phyloP scores from a whole-genome alignment of 305 asterid species.

The Fraxinus latifolia region DNA sequence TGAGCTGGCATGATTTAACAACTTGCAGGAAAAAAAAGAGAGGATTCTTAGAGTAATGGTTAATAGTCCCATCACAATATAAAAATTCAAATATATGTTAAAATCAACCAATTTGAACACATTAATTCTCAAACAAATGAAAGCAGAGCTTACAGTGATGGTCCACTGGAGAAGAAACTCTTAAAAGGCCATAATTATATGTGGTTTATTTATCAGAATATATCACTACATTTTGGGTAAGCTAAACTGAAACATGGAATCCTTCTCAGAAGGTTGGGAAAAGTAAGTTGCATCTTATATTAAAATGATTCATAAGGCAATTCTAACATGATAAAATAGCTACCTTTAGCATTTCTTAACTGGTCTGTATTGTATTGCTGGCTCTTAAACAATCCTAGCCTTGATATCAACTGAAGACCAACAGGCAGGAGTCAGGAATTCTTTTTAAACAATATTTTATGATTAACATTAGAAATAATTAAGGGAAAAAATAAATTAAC shows the following conservation, averaged over 20 bases:
- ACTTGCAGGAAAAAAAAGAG: slow-evolving; percentile 32
- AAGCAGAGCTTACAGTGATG: not conserved
- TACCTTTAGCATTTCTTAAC: slow-evolving; percentile 37
- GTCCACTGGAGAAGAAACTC: not conserved
- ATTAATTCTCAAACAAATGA: slow-evolving; percentile 5
- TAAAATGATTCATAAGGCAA: not conserved
- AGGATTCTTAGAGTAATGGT: not conserved
- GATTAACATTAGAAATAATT: not conserved
- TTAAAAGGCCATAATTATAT: slow-evolving; percentile 2
- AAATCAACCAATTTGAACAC: not conserved
- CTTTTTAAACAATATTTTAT: not conserved
- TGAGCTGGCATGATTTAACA: slow-evolving; percentile 41
- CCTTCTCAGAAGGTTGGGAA: not conserved
- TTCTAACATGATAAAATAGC: slow-evolving; percentile 12
- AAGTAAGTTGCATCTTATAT: slow-evolving; percentile 15
- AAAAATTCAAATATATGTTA: slow-evolving; percentile 3
- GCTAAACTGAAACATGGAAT: slow-evolving; percentile 8
- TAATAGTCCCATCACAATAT: not conserved
- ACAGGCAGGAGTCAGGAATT: not conserved
- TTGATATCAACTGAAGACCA: slow-evolving; percentile 29
- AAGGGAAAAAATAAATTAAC: not conserved
- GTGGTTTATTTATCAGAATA: not conserved
- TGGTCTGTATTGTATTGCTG: slow-evolving; percentile 19
- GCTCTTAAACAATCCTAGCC: slow-evolving; percentile 24
- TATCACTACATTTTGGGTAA: not conserved